Evolutionary conservation across 2,329 filamentous ascomycete genomes (phyloP).

Genomic region (Alternaria ethzedia): DNA sequence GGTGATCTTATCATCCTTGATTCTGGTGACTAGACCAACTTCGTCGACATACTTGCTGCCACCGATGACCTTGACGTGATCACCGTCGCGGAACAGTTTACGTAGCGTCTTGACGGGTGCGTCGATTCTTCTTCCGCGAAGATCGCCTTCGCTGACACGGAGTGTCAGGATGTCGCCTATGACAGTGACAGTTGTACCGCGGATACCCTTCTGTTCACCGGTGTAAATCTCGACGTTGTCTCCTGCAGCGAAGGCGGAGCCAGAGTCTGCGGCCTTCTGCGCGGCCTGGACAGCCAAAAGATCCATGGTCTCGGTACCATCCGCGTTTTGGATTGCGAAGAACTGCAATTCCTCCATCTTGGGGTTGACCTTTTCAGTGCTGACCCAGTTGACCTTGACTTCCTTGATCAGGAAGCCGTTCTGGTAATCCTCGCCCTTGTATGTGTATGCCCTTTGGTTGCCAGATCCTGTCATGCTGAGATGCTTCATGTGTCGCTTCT

Average conservation of each 20-base stretch:
- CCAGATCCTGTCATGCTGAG: slow-evolving; percentile 61
- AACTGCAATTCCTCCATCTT: slow-evolving; percentile 94
- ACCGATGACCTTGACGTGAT: slow-evolving; percentile 98
- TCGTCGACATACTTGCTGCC: slow-evolving; percentile 94
- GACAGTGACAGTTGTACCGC: slow-evolving; percentile 84
- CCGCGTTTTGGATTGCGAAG: slow-evolving; percentile 86
- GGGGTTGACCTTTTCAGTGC: slow-evolving; percentile 90
- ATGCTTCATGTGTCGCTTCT: slow-evolving; percentile 78
- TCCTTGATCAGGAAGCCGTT: slow-evolving; percentile 94
- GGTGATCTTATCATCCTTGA: slow-evolving; percentile 90
- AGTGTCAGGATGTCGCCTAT: slow-evolving; percentile 92
- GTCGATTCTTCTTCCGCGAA: slow-evolving; percentile 85
- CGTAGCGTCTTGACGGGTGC: slow-evolving; percentile 90
- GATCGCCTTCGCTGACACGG: slow-evolving; percentile 79
- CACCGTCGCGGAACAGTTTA: slow-evolving; percentile 90
- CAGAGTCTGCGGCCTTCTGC: slow-evolving; percentile 80
- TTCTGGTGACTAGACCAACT: slow-evolving; percentile 95
- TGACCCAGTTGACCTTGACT: slow-evolving; percentile 84
- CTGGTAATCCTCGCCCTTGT: slow-evolving; percentile 87
- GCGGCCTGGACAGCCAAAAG: slow-evolving; percentile 88
- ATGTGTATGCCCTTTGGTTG: slow-evolving; percentile 75
- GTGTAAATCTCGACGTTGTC: slow-evolving; percentile 97
- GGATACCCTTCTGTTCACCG: slow-evolving; percentile 90
- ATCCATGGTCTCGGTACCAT: slow-evolving; percentile 93
- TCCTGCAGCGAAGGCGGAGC: slow-evolving; percentile 85